Base-by-base conservation (phyloP, 2,329 filamentous ascomycete genomes). In the Fusarium setosum region DNA sequence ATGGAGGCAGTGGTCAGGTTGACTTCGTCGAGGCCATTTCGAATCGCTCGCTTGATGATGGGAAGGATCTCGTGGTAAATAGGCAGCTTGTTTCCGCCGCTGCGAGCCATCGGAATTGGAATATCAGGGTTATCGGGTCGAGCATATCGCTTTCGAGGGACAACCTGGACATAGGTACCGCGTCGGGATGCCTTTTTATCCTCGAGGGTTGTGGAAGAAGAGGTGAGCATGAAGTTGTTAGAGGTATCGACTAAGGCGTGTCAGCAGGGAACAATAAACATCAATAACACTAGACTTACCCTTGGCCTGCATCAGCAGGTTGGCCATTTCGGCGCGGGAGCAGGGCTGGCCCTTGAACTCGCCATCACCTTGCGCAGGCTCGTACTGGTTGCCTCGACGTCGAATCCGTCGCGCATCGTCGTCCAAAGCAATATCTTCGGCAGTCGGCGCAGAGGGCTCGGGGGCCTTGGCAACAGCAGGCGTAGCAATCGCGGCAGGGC, bases 81-180 rank as follows among this genome's bases (percentile, higher is more conserved):
- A 11, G 44, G 24, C 1, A 73, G 55, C 23, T 66, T 71, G 55
- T 76, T 76, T 15, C 75, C 75, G 4, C 70, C 69, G 7, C 48
- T 58, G 2, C 65, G 52, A 3, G 65, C 47, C 15, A 54, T 5
- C 4, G 29, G 3, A 12, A 38, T 9, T 5, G 57, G 41, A 2
- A 54, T 32, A 6, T 69, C 60, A 17, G 61, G 38, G 5, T 45
- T 17, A 3, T 75, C 40, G n/a, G 49, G 47, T 23, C 56, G 54
- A 23, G 69, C 56, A 32, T 65, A 58, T 58, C 76, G 75, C 69
- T 79, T 78, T 41, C 52, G 38, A 10, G 76, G 76, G 7, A 71
- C 59, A 18, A 67, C 57, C 35, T 66, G 61, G 24, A 62, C 44
- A 34, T 26, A 41, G 11, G 21, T 42, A 21, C 65, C 67, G 10